phyloP scores from a whole-genome alignment of 108 stramenopile species.

The Cyclotella baltica region DNA sequence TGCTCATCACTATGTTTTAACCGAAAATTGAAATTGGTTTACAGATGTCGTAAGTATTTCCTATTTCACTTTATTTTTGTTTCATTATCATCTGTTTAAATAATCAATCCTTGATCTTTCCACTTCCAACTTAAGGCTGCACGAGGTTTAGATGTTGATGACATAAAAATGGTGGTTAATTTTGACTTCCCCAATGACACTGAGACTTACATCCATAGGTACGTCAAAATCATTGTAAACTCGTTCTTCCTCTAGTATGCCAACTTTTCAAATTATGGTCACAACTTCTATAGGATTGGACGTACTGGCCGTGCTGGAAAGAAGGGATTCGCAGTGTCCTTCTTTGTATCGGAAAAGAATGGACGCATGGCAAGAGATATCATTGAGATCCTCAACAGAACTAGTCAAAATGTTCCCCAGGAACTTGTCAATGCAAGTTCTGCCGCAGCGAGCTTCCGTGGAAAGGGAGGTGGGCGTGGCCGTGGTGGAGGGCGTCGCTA shows the following conservation, averaged over 20 bases:
- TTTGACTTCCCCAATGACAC: slow-evolving; percentile 92
- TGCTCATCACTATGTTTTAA: too few species aligned
- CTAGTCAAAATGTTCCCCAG: slow-evolving; percentile 73
- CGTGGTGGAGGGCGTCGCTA: slow-evolving; percentile 57
- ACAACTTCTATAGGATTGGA: slow-evolving; percentile 94
- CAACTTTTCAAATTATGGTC: slow-evolving; percentile 68
- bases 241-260: too few species aligned
- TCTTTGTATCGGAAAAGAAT: slow-evolving; percentile 95
- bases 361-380: slow-evolving; percentile 85
- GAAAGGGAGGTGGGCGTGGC: slow-evolving; percentile 68
- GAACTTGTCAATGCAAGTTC: slow-evolving; percentile 59
- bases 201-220: slow-evolving; percentile 80
- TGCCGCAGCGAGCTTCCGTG: slow-evolving; percentile 50
- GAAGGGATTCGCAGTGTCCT: slow-evolving; percentile 93
- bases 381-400: slow-evolving; percentile 82
- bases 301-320: slow-evolving; percentile 99
- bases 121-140: too few species aligned
- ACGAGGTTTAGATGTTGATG: slow-evolving; percentile 96
- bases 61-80: too few species aligned
- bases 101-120: too few species aligned
- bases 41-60: too few species aligned
- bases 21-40: too few species aligned
- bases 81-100: too few species aligned
- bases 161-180: slow-evolving; percentile 95
- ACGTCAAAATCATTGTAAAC: too few species aligned